Evolutionary conservation across 73 alveolate genomes (phyloP).

Genomic region (Urostyla sp.): DNA sequence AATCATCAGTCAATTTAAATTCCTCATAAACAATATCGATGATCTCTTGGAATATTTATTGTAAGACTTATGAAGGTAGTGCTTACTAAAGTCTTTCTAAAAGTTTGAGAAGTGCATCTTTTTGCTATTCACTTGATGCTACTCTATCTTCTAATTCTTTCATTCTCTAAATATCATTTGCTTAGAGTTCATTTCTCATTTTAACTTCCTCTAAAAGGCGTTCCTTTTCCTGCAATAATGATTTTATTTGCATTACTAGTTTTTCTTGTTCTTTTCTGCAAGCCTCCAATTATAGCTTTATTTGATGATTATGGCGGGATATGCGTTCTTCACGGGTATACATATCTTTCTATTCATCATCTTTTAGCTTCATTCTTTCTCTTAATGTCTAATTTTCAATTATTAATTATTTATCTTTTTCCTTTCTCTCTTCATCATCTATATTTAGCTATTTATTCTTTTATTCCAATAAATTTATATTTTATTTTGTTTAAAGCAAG

Average conservation of each 20-base stretch:
- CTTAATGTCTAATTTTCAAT: slow-evolving; percentile 10
- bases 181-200: slow-evolving; percentile 2
- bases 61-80: slow-evolving; percentile 10
- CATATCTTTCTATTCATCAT: slow-evolving; percentile 13
- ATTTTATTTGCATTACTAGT: slow-evolving; percentile 42
- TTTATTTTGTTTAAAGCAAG: background rate
- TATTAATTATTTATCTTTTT: slow-evolving; percentile 1
- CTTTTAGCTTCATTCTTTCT: background rate
- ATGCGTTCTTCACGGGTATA: slow-evolving; percentile 55
- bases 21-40: slow-evolving; percentile 1
- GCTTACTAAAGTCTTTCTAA: slow-evolving; percentile 18
- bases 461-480: background rate
- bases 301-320: slow-evolving; percentile 8
- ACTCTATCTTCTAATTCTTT: slow-evolving; percentile 30
- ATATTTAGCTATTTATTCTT: background rate
- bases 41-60: background rate
- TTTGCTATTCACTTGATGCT: background rate
- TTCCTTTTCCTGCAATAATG: slow-evolving; percentile 47
- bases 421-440: slow-evolving; percentile 23
- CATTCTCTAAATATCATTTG: slow-evolving; percentile 4
- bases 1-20: slow-evolving; percentile 27
- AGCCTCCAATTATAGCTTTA: slow-evolving; percentile 26
- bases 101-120: background rate
- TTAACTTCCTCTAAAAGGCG: slow-evolving; percentile 5
- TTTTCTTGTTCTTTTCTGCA: slow-evolving; percentile 56